Percentiles rank a stretch among this genome's conserved stretches.
Conservation (phyloP, 2,329 filamentous ascomycete genomes). For the Pseudofabraea citricarpa region DNA sequence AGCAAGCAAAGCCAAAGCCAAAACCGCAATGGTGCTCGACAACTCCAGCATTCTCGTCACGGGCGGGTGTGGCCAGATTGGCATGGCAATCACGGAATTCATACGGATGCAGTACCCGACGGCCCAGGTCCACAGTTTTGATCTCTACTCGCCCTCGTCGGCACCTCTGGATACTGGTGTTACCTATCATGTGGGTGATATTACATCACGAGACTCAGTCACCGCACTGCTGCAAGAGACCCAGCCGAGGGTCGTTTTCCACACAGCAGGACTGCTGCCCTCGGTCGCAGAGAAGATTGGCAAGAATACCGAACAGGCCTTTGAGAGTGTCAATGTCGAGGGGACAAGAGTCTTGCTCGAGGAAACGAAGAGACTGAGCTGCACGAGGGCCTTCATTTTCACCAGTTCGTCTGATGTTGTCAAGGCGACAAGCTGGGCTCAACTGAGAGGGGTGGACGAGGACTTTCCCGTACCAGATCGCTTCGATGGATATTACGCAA, state of each 20-base stretch:
- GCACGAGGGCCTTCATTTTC: slow-evolving; percentile 19
- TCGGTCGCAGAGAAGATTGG: slow-evolving; percentile 28
- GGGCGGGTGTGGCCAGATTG: slow-evolving; percentile 44
- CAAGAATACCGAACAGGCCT: slow-evolving; percentile 17
- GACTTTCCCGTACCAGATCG: neutral
- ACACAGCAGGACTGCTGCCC: slow-evolving; percentile 39
- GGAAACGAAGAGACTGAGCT: slow-evolving; percentile 32
- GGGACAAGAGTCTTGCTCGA: slow-evolving; percentile 41
- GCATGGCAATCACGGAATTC: slow-evolving; percentile 41
- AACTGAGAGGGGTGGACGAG: slow-evolving; percentile 3
- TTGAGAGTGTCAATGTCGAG: slow-evolving; percentile 43
- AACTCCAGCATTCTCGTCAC: slow-evolving; percentile 30
- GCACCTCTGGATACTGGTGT: slow-evolving; percentile 32
- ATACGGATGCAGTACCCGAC: slow-evolving; percentile 32
- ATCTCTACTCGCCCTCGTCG: slow-evolving; percentile 28
- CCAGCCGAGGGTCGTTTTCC: slow-evolving; percentile 39
- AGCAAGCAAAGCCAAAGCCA: neutral
- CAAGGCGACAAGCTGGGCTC: slow-evolving; percentile 1
- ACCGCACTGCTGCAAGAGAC: slow-evolving; percentile 34
- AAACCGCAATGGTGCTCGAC: neutral
- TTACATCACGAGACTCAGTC: slow-evolving; percentile 37
- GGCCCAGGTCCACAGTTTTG: slow-evolving; percentile 38
- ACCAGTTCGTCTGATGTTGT: slow-evolving; percentile 3
- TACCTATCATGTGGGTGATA: slow-evolving; percentile 42
- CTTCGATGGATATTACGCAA: slow-evolving; percentile 1